phyloP scores from a whole-genome alignment of 1,139 yeast genomes.

The Yamadazyma atlantica region DNA sequence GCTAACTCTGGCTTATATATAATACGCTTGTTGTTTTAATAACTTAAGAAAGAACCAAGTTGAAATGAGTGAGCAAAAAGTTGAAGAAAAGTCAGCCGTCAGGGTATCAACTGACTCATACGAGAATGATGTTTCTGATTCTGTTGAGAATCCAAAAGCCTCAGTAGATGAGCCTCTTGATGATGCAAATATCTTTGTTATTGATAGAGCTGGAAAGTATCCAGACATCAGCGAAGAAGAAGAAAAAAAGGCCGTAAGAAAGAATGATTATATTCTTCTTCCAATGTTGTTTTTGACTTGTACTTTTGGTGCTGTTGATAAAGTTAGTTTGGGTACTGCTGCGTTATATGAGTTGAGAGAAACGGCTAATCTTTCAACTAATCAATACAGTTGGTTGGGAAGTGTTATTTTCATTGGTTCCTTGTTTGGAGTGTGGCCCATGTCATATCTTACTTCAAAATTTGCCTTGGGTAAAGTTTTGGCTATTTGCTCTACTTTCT shows the following conservation, averaged over 20 bases:
- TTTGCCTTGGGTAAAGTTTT: conserved; percentile 30
- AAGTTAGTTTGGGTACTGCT: conserved; percentile 40
- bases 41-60: too few species aligned
- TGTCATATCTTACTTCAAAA: conserved; percentile 26
- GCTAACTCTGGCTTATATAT: too few species aligned
- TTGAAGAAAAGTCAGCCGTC: not conserved
- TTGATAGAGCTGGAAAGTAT: conserved; percentile 14
- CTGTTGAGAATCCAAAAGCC: not conserved
- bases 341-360: conserved; percentile 41
- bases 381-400: conserved; percentile 48
- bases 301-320: conserved; percentile 44
- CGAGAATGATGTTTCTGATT: not conserved
- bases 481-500: conserved; percentile 21
- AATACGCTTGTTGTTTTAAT: too few species aligned
- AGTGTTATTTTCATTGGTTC: conserved; percentile 48
- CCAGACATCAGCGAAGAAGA: conserved; percentile 24
- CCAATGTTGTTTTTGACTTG: conserved; percentile 34
- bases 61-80: not conserved
- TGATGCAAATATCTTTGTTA: conserved; percentile 17
- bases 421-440: conserved; percentile 42
- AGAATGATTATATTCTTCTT: conserved; percentile 32
- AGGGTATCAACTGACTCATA: conserved; percentile 2
- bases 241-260: conserved; percentile 25
- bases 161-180: conserved; percentile 10
- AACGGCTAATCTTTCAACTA: conserved; percentile 36